Evolutionary conservation across 2,329 filamentous ascomycete species (phyloP), one percentile per base, ranked within the genome.

Genomic region (Dothiorella sarmentorum): DNA sequence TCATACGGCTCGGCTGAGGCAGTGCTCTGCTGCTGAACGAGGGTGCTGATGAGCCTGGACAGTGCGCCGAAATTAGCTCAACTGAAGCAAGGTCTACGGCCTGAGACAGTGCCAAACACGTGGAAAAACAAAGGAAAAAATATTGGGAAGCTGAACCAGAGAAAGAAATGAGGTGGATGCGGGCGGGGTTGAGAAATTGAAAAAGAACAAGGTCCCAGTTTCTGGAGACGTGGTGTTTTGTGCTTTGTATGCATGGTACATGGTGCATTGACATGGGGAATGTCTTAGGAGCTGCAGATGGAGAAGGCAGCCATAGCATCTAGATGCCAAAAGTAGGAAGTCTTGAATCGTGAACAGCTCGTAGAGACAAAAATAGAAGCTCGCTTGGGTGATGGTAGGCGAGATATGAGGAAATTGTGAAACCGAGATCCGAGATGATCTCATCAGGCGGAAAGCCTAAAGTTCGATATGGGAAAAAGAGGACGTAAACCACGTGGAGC

Each of bases 381-480:
- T 53, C 49, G 49, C 33, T 35, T 52, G 31, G 17, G 47, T 18
- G 31, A 24, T 37, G 18, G 33, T 22, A 37, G 20, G 31, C 47
- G 47, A 26, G 33, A 51, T 31, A 35, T 20, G 18, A 51, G 10
- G 47, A 51, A 38, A 51, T 51, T n/a, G 35, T 53, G 49, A 53
- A 53, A 53, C 49, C 49, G n/a, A 35, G 24, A 42, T 53, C 49
- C 49, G 49, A 53, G 49, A 53, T 53, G 49, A 53, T 53, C 49
- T 40, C 35, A 35, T 35, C 49, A 40, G 35, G 40, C 17, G 49
- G 49, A 38, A 35, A 53, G 49, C 49, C 49, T 53, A 44, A 56
- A 56, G 26, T 33, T 56, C 33, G 44, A 42, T 55, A 56, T 42
- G 29, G 20, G 22, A 56, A 44, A 33, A 20, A 15, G 44, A 20